Percentiles rank a stretch among this genome's conserved stretches.
These are phyloP conservation scores for Vinca minor DNA, from an alignment of 257 asterid species.

Conservation along the genomic window DNA sequence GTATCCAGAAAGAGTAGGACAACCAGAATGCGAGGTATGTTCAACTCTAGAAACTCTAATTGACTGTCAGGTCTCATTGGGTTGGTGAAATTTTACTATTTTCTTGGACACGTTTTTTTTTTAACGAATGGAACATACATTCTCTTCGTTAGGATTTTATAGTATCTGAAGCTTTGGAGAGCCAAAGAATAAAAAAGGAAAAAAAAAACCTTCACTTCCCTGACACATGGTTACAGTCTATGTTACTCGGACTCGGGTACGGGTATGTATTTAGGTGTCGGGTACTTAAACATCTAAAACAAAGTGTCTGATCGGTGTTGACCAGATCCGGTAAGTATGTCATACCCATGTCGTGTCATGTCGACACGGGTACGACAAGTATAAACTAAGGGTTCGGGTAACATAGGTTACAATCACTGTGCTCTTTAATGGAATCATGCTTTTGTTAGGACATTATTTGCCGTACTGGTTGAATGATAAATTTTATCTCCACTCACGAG, in stretches of 20 bases:
- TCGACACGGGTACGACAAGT: too few species aligned
- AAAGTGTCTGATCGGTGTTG: too few species aligned
- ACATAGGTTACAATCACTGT: neutral
- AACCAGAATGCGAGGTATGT: conserved; percentile 84
- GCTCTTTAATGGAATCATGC: neutral
- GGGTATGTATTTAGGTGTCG: too few species aligned
- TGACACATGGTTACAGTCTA: neutral
- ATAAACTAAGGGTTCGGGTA: too few species aligned
- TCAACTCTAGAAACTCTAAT: neutral
- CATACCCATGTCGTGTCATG: too few species aligned
- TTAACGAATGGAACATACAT: neutral
- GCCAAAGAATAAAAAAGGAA: neutral
- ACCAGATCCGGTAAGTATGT: too few species aligned
- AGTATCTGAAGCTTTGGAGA: neutral
- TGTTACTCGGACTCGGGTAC: too few species aligned
- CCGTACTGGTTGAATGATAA: neutral
- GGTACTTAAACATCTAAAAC: too few species aligned
- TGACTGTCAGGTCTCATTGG: neutral
- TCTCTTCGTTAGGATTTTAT: neutral
- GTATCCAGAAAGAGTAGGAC: conserved; percentile 91
- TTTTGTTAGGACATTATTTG: neutral
- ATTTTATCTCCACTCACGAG: neutral
- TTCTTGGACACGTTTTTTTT: neutral
- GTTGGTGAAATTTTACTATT: neutral
- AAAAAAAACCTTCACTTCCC: neutral